Evolutionary conservation across 2,329 filamentous ascomycete genomes (phyloP), one percentile per base, ranked within the genome.

Genomic region (Ilyonectria destructans): DNA sequence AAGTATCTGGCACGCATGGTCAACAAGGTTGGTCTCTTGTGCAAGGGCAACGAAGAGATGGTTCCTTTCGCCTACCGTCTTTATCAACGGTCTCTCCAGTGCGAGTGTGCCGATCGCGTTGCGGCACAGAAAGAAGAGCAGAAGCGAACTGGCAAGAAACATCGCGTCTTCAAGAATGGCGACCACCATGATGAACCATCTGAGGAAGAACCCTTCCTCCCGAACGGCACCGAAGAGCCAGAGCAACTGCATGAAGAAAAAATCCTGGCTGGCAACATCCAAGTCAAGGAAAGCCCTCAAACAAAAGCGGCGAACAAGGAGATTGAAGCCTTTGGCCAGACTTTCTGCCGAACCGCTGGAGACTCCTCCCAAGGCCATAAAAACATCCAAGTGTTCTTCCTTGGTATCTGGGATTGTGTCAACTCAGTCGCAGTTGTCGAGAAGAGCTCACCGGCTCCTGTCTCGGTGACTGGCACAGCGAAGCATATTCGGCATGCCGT

Each of bases 401-500:
- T 88, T n/a, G 87, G 87, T 1, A 80, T 88, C 48, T 88, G 86
- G 79, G 86, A 89, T 71, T 86, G 84, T 66, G 86, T 89, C 48
- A 87, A 85, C 73, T 86, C 83, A 3, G 85, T 88, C 8, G 80
- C 83, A 7, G 79, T 84, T 15, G 67, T 84, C 29, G 82, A 83
- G 65, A 75, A 72, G 0, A 82, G 78, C 61, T 77, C 80, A 26
- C 80, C 77, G n/a, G 75, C 80, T 29, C 83, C 82, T 5, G 78
- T 81, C 1, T 77, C 80, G 0, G 80, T 82, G 0, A 74, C 73
- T 29, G 80, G 84, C 2, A 83, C 84, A 3, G 85, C 86, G 2
- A 71, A 78, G 6, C 82, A 82, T 57, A 82, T 88, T 31, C 82
- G 87, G 1, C 87, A 89, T 61, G 87, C 87, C 1, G 85, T 88